Evolutionary conservation across 108 stramenopile species (phyloP).

Genomic region (Pseudonitzschia pungens): DNA sequence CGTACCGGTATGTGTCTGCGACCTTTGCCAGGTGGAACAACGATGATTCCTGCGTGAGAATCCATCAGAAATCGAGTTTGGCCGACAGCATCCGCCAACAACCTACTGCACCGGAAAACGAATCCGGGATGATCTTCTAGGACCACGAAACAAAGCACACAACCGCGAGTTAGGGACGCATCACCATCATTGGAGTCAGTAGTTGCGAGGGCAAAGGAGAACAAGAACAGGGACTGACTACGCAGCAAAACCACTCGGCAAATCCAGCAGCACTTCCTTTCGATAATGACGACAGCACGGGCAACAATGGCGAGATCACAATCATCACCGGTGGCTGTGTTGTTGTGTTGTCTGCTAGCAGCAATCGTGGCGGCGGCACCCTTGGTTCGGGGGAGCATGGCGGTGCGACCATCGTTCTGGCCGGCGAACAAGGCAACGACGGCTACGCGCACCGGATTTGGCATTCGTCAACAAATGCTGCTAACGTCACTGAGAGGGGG

Average conservation of each 20-base stretch:
- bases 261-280: slow-evolving; percentile 40
- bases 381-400: neutral
- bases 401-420: neutral
- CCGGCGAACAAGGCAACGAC: neutral
- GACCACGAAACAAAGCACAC: too few species aligned
- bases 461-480: neutral
- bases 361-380: slow-evolving; percentile 21
- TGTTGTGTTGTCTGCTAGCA: slow-evolving; percentile 20
- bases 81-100: too few species aligned
- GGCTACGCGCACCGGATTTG: neutral
- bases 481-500: slow-evolving; percentile 16
- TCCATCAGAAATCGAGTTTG: too few species aligned
- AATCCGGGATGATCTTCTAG: too few species aligned
- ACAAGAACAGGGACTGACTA: neutral
- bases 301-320: slow-evolving; percentile 38
- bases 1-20: too few species aligned
- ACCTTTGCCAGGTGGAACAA: too few species aligned
- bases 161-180: too few species aligned
- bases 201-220: neutral
- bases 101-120: too few species aligned
- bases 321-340: slow-evolving; percentile 43
- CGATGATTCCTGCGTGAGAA: too few species aligned
- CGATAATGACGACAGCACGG: slow-evolving; percentile 20
- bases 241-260: too few species aligned
- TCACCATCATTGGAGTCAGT: too few species aligned